A percentile compares a stretch with the other conserved stretches of the same genome.
phyloP scores from a whole-genome alignment of 495 filamentous ascomycete genomes.

The Penicillium soppii region DNA sequence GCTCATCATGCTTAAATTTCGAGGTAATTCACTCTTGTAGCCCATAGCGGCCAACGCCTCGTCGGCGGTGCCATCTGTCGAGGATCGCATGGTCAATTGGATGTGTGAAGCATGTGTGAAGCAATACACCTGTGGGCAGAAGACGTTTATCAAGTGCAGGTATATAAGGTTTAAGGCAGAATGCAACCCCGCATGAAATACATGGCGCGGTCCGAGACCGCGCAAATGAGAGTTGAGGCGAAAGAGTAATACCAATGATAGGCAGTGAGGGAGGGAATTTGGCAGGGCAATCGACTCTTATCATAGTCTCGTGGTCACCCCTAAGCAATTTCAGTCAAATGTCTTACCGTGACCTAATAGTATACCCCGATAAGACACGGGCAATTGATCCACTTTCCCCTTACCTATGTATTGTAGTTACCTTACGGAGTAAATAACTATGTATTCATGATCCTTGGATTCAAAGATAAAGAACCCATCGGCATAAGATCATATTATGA shows the following conservation, averaged over 20 bases:
- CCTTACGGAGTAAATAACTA: too few relatives aligned
- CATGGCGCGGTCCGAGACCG: constrained; percentile 30
- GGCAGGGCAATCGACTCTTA: too few relatives aligned
- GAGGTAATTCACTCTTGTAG: constrained; percentile 61
- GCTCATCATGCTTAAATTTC: constrained; percentile 63
- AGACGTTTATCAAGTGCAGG: neutral
- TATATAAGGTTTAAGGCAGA: neutral
- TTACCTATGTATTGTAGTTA: too few relatives aligned
- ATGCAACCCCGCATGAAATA: constrained; percentile 24
- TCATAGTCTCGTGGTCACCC: neutral
- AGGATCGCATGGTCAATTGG: constrained; percentile 27
- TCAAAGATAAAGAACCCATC: too few relatives aligned
- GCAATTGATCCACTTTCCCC: constrained; percentile 3
- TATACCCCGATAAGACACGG: neutral
- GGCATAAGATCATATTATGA: too few relatives aligned
- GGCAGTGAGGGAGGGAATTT: neutral
- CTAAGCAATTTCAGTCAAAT: too few relatives aligned
- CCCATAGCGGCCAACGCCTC: constrained; percentile 60
- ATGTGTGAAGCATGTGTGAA: neutral
- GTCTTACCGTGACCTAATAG: neutral
- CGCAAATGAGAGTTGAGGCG: constrained; percentile 11
- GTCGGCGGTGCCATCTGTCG: constrained; percentile 45
- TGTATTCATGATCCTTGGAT: too few relatives aligned
- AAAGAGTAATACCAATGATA: too few relatives aligned
- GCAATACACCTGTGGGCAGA: neutral